Conservation (phyloP, 257 asterid genomes). For the Ehretia macrophylla region DNA sequence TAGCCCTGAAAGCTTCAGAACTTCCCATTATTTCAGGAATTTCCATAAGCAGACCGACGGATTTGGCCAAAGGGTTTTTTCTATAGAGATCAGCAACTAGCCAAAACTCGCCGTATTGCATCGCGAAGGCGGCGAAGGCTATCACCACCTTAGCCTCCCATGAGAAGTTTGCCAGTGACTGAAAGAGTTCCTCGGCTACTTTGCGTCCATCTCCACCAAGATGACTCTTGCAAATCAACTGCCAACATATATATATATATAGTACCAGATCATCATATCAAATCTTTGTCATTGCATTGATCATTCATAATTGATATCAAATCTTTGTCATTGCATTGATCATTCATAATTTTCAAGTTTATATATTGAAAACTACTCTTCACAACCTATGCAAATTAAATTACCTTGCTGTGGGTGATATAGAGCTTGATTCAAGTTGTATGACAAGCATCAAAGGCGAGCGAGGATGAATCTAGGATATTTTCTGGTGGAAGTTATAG, state of each 20-base stretch:
- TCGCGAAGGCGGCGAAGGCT: slow-evolving; percentile 34
- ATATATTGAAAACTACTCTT: no score
- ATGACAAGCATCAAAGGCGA: no score
- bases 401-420: no score
- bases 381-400: no score
- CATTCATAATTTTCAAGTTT: no score
- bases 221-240: slow-evolving; percentile 30
- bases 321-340: no score
- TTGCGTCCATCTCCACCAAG: slow-evolving; percentile 31
- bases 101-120: slow-evolving; percentile 38
- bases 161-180: slow-evolving; percentile 27
- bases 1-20: slow-evolving; percentile 19
- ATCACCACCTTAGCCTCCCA: slow-evolving; percentile 43
- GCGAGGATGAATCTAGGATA: no score
- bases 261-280: not conserved
- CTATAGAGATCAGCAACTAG: slow-evolving; percentile 30
- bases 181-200: slow-evolving; percentile 27
- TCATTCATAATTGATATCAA: no score
- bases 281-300: no score
- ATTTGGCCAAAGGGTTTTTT: slow-evolving; percentile 32
- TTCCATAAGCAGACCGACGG: slow-evolving; percentile 32
- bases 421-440: no score
- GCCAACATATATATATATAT: no score
- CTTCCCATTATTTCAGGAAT: slow-evolving; percentile 35
- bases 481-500: no score